Percentiles rank a stretch among this genome's conserved stretches.
These are phyloP conservation scores for Lentinula guzmanii DNA, from an alignment of 768 basidiomycete species.

Conservation along the genomic window DNA sequence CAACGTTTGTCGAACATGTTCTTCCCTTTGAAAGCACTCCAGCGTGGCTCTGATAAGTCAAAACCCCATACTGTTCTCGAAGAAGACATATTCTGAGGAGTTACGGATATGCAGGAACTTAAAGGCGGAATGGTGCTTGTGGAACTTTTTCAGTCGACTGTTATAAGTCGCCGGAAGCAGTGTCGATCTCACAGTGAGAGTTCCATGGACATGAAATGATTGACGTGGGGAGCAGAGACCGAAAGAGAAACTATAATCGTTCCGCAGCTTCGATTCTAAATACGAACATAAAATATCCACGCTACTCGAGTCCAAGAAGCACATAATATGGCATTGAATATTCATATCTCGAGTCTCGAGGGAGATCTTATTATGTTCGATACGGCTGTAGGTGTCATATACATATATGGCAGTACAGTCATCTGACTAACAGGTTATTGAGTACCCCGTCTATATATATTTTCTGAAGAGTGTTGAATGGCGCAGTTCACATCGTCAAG, in stretches of 20 bases:
- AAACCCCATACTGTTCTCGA: not conserved
- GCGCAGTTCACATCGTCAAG: no score
- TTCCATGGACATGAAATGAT: not conserved
- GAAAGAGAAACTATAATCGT: not conserved
- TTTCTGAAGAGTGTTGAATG: no score
- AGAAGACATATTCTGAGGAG: not conserved
- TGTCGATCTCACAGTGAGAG: not conserved
- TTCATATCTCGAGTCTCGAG: no score
- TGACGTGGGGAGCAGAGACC: not conserved
- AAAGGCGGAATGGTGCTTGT: not conserved
- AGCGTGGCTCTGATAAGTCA: not conserved
- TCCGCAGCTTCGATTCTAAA: not conserved
- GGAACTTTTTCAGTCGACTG: not conserved
- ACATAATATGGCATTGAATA: not conserved
- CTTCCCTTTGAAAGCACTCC: not conserved
- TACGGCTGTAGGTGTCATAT: no score
- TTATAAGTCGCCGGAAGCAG: not conserved
- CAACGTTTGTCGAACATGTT: not conserved
- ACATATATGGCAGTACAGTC: no score
- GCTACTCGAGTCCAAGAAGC: not conserved
- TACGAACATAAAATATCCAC: not conserved
- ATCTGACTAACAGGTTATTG: no score
- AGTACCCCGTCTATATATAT: no score
- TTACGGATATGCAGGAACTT: not conserved
- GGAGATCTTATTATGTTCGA: no score